Conservation (phyloP, 768 basidiomycete genomes). For the Russula earlei region DNA sequence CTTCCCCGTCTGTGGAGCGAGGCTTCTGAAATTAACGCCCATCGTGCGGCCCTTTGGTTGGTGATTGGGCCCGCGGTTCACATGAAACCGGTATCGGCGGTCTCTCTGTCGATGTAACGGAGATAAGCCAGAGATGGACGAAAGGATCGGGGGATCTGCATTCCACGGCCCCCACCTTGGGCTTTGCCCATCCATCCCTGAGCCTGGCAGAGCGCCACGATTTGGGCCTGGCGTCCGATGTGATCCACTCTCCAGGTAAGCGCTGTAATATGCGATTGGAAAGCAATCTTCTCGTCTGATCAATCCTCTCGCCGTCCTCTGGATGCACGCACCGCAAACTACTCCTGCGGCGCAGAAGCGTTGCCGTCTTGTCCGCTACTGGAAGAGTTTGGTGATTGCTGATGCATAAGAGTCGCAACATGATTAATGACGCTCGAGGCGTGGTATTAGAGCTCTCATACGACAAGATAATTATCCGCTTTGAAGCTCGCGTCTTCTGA, state of each 20-base stretch:
- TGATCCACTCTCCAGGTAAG: neutral
- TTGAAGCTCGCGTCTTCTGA: constrained; percentile 42
- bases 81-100: neutral
- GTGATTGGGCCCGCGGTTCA: neutral
- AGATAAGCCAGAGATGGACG: constrained; percentile 13
- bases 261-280: neutral
- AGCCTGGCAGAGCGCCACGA: neutral
- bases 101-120: neutral
- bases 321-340: neutral
- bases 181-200: too few relatives aligned
- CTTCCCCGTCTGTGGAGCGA: neutral
- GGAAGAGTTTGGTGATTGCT: neutral
- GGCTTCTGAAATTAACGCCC: neutral
- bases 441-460: constrained; percentile 6
- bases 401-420: neutral
- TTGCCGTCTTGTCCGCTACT: neutral
- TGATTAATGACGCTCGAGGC: constrained; percentile 1
- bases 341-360: neutral
- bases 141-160: neutral
- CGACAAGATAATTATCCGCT: constrained; percentile 43
- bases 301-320: neutral
- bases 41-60: neutral
- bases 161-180: neutral
- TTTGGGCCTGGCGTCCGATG: neutral
- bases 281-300: neutral